Conservation (phyloP, 108 stramenopile species). For the Pseudonitzschia multiseries region DNA sequence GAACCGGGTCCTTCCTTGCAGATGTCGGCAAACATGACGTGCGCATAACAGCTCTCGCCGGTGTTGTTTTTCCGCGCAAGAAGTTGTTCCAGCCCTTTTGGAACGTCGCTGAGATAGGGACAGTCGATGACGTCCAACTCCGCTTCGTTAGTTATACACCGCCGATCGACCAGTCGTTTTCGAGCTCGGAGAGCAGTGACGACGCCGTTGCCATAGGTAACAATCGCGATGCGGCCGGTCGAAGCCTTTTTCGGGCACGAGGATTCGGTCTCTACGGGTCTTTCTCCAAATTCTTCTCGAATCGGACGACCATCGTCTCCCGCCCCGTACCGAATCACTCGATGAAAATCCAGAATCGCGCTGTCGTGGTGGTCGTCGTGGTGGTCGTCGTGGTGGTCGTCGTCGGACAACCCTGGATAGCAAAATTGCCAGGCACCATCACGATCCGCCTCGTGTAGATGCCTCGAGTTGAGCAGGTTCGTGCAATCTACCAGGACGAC, state of each 20-base stretch:
- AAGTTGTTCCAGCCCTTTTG: slow-evolving; percentile 51
- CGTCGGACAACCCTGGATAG: slow-evolving; percentile 42
- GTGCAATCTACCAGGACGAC: slow-evolving; percentile 81
- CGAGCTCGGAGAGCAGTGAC: slow-evolving; percentile 70
- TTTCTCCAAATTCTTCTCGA: not conserved
- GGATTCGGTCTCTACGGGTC: not conserved
- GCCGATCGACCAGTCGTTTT: slow-evolving; percentile 29
- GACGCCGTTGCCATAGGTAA: slow-evolving; percentile 88
- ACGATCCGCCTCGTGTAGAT: slow-evolving; percentile 49
- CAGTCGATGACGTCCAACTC: slow-evolving; percentile 79
- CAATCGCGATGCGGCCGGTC: slow-evolving; percentile 39
- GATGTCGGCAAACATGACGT: slow-evolving; percentile 82
- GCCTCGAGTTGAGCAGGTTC: slow-evolving; percentile 71
- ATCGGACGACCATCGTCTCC: slow-evolving; percentile 1
- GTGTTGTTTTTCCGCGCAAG: not conserved
- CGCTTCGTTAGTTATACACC: slow-evolving; percentile 30
- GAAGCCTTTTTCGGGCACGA: not conserved
- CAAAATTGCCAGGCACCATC: slow-evolving; percentile 67
- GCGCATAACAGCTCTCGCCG: slow-evolving; percentile 33
- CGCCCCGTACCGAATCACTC: slow-evolving; percentile 2
- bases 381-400: slow-evolving; percentile 35
- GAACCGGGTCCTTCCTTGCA: slow-evolving; percentile 86
- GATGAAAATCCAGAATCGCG: not conserved
- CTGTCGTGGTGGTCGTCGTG: too few relatives aligned
- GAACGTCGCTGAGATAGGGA: slow-evolving; percentile 66